These are phyloP conservation scores for Phytophthora sojae DNA, from an alignment of 352 stramenopile genomes.

Conservation along the genomic window DNA sequence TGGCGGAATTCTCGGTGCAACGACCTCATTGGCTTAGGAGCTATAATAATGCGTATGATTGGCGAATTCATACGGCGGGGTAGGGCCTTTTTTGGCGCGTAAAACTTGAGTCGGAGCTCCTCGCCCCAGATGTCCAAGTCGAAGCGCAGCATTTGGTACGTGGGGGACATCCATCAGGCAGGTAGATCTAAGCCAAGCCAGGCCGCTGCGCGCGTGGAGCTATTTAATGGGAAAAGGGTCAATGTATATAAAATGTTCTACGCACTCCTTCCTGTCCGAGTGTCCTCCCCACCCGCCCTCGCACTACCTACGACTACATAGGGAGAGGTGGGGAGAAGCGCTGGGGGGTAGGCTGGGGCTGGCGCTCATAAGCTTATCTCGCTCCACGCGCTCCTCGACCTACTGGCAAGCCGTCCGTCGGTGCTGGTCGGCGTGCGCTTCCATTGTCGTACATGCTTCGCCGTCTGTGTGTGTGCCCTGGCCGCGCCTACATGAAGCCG, in stretches of 20 bases:
- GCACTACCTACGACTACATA: conserved; percentile 20
- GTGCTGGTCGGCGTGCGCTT: conserved; percentile 30
- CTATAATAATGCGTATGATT: conserved; percentile 3
- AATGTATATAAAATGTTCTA: conserved; percentile 50
- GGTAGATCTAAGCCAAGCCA: background rate
- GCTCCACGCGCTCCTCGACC: conserved; percentile 21
- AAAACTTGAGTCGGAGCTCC: conserved; percentile 17
- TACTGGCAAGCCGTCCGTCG: conserved; percentile 18
- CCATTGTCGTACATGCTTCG: conserved; percentile 33
- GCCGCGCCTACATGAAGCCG: conserved; percentile 81
- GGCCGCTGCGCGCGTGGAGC: background rate
- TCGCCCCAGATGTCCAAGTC: background rate
- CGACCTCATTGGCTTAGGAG: conserved; percentile 23
- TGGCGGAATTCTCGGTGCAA: conserved; percentile 11
- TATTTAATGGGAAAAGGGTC: conserved; percentile 21
- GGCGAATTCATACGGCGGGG: background rate
- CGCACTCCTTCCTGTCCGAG: conserved; percentile 33
- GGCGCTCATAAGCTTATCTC: conserved; percentile 33
- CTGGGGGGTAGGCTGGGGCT: conserved; percentile 17
- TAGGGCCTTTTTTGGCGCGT: conserved; percentile 41
- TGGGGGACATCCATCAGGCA: background rate
- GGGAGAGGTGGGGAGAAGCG: conserved; percentile 15
- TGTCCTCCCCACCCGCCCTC: conserved; percentile 17
- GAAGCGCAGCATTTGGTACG: background rate
- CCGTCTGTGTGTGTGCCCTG: background rate